Conservation (phyloP, 1,284 basidiomycete species). For the Cutaneotrichosporon spelunceum region DNA sequence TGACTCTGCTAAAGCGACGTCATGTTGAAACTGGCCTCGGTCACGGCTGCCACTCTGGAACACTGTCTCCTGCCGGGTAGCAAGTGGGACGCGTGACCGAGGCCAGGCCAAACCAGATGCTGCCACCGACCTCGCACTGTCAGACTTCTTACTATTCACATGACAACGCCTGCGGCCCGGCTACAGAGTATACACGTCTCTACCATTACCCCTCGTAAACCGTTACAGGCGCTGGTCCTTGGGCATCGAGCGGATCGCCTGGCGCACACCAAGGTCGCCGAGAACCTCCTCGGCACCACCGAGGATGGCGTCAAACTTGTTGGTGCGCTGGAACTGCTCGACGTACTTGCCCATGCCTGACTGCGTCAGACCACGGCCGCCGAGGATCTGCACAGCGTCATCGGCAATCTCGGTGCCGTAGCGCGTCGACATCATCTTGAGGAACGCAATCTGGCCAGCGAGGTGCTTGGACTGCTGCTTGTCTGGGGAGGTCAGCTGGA, state of each 20-base stretch:
- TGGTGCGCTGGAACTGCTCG: slow-evolving; percentile 57
- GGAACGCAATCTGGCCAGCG: slow-evolving; percentile 53
- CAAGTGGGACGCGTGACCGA: too few relatives aligned
- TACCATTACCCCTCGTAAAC: background rate
- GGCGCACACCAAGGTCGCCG: slow-evolving; percentile 56
- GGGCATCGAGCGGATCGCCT: slow-evolving; percentile 32
- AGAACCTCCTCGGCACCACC: slow-evolving; percentile 54
- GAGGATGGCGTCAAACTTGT: slow-evolving; percentile 80
- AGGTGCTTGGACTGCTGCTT: slow-evolving; percentile 62
- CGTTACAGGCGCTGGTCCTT: slow-evolving; percentile 29
- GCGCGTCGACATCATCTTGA: slow-evolving; percentile 61
- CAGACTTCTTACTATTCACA: slow-evolving; percentile 3
- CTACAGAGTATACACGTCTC: slow-evolving; percentile 4
- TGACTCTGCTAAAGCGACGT: too few relatives aligned
- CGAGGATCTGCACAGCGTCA: slow-evolving; percentile 55
- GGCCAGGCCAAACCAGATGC: too few relatives aligned
- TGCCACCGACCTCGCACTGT: too few relatives aligned
- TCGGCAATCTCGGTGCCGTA: slow-evolving; percentile 54
- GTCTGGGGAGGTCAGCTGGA: slow-evolving; percentile 27
- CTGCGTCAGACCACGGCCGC: slow-evolving; percentile 61
- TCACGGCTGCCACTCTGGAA: too few relatives aligned
- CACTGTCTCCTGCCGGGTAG: too few relatives aligned
- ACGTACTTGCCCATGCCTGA: slow-evolving; percentile 62
- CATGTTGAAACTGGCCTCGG: too few relatives aligned
- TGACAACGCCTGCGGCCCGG: slow-evolving; percentile 1